Conservation (phyloP, 2,329 filamentous ascomycete genomes). For the Colletotrichum sp. region DNA sequence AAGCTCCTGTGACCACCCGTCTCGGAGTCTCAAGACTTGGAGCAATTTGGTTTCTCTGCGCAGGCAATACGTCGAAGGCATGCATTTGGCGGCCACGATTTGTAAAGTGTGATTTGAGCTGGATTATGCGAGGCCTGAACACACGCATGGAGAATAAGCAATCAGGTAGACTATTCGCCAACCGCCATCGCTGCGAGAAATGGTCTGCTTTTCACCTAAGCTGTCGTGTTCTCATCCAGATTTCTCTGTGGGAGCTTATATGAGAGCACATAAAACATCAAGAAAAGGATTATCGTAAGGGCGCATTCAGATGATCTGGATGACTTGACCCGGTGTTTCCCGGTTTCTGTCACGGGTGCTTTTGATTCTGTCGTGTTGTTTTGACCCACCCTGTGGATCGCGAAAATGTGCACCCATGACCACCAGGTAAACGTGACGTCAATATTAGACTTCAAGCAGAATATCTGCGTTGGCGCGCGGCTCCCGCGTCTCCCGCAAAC, state of each 20-base stretch:
- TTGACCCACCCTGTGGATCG: not conserved
- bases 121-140: no score
- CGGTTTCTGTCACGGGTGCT: not conserved
- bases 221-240: not conserved
- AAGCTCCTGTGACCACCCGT: not conserved
- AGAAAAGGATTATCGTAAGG: not conserved
- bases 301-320: rapidly evolving
- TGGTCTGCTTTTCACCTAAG: not conserved
- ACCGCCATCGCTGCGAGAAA: no score
- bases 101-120: no score
- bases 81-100: not conserved
- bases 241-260: rapidly evolving
- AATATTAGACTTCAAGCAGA: not conserved
- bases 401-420: not conserved
- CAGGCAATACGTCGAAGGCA: rapidly evolving
- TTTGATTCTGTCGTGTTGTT: not conserved
- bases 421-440: not conserved
- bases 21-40: rapidly evolving
- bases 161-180: no score
- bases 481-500: not conserved
- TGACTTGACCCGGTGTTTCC: not conserved
- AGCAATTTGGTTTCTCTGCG: rapidly evolving
- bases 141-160: no score
- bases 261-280: not conserved
- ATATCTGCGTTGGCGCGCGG: not conserved